Base-by-base conservation (phyloP, 2,329 filamentous ascomycete genomes). In the Claviceps monticola region DNA sequence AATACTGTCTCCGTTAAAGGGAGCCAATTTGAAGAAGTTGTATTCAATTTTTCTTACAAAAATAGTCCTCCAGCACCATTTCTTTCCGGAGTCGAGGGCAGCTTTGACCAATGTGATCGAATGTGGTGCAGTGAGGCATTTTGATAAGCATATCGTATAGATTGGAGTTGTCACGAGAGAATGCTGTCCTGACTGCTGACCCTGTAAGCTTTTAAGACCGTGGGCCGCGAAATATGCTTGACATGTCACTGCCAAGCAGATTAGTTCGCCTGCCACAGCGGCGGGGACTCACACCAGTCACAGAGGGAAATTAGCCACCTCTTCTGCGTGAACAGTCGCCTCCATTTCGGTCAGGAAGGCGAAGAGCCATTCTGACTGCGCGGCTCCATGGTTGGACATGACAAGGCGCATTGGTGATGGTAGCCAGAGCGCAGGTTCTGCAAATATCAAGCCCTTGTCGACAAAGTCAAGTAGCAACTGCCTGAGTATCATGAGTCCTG, bases 311-410 rank as follows among this genome's bases (percentile, higher is more conserved):
- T 3, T 1, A 44, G 21, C 34, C 7, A 4, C 36, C 16, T 51
- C 49, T 9, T 29, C 26, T 9, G 26, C 26, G 26, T 29, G 26
- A 29, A 29, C 3, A 29, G 26, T 29, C 5, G 8, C 5, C 19
- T 13, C 4, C 5, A 46, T 16, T n/a, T 34, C 13, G 11, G 34
- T 41, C 21, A 51, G 7, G 5, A 41, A 38, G 2, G 17, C 9
- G 37, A 47, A 47, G n/a, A 51, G 44, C 49, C 49, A 51, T 11
- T 21, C n/a, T 21, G 49, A 44, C 8, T 46, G 16, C n/a, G 49
- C 42, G 44, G 45, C 19, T 37, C 13, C 6, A 13, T 8, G 8
- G 2, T 11, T 16, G 43, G 8, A 29, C 8, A 47, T 36, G 19
- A 42, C 21, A 4, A 5, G 2, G 36, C 16, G 3, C 13, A 51